A percentile compares a stretch with the other conserved stretches of the same genome.
These are phyloP conservation scores for Fusarium ambrosium DNA, from an alignment of 2,329 filamentous ascomycete genomes.

Conservation along the genomic window DNA sequence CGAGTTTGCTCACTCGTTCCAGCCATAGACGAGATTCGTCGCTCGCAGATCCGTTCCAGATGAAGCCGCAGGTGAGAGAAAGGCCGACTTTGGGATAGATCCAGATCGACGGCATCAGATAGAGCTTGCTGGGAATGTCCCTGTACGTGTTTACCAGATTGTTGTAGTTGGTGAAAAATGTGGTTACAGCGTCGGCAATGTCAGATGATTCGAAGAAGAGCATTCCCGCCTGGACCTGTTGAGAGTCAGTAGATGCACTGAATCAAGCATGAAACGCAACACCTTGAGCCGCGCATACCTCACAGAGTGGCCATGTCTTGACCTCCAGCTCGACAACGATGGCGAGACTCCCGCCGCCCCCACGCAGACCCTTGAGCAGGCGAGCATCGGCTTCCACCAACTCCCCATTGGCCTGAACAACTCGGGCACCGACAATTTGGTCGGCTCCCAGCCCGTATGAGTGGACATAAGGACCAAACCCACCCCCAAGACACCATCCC, in stretches of 20 bases:
- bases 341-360: constrained; percentile 20
- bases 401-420: constrained; percentile 21
- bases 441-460: constrained; percentile 22
- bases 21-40: constrained; percentile 17
- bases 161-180: constrained; percentile 19
- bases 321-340: constrained; percentile 21
- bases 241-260: not conserved
- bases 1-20: not conserved
- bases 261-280: too few species aligned
- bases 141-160: not conserved
- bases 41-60: constrained; percentile 15
- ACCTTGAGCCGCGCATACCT: not conserved
- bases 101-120: constrained; percentile 14
- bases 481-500: constrained; percentile 23
- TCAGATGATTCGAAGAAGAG: constrained; percentile 17
- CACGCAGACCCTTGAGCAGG: constrained; percentile 22
- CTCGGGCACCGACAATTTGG: constrained; percentile 18
- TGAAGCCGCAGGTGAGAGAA: constrained; percentile 6
- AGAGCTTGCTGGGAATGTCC: constrained; percentile 1
- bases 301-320: constrained; percentile 10
- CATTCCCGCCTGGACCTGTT: constrained; percentile 18
- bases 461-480: constrained; percentile 17
- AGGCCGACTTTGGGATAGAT: constrained; percentile 1
- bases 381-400: constrained; percentile 15
- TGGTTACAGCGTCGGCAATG: not conserved